A percentile compares a stretch with the other conserved stretches of the same genome.
Evolutionary conservation across 305 asterid species (phyloP).

Genomic region (Vinca major): DNA sequence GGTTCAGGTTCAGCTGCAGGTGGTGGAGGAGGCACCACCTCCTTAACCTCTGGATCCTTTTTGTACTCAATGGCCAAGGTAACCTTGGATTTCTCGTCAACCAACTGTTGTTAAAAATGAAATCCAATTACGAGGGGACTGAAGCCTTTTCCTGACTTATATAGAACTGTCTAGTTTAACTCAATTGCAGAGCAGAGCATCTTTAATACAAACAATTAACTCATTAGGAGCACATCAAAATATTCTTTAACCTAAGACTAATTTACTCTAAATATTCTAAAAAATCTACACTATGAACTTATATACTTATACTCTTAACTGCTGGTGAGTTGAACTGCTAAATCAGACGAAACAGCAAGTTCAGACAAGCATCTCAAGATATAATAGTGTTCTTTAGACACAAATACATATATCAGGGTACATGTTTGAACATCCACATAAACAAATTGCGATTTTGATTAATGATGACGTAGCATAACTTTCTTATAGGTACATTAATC

Average conservation of each 20-base stretch:
- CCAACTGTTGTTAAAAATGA: constrained; percentile 9
- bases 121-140: background rate
- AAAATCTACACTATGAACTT: background rate
- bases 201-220: background rate
- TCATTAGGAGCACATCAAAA: no score
- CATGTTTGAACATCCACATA: no score
- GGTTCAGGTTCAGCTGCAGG: constrained; percentile 40
- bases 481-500: background rate
- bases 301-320: background rate
- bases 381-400: no score
- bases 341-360: background rate
- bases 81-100: constrained; percentile 60
- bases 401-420: no score
- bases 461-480: background rate
- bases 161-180: background rate
- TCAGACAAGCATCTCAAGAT: background rate
- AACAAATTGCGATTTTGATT: no score
- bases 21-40: constrained; percentile 40
- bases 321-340: background rate
- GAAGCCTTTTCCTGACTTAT: background rate
- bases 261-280: background rate
- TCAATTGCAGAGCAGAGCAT: background rate
- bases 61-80: constrained; percentile 71
- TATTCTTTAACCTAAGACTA: background rate
- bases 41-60: constrained; percentile 54